Evolutionary conservation across 2,329 filamentous ascomycete genomes (phyloP).

Genomic region (Acrocalymma vagum): DNA sequence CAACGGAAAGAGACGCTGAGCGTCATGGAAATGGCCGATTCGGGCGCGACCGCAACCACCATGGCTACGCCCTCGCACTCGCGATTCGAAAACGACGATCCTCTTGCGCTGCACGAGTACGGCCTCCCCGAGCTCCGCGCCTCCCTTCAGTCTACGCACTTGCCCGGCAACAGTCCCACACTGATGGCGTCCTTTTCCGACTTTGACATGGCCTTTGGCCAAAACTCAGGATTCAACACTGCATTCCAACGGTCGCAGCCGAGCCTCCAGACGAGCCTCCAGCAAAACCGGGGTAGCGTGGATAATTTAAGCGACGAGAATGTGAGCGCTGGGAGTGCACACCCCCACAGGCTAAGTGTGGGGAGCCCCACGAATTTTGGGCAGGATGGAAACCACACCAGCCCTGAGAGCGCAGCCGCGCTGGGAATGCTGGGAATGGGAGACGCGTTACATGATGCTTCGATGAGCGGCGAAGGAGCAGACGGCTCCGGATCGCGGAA

Average conservation of each 20-base stretch:
- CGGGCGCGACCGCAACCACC: constrained; percentile 34
- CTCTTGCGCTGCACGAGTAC: constrained; percentile 45
- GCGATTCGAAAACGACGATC: constrained; percentile 42
- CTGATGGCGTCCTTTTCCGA: constrained; percentile 42
- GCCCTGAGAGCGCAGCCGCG: constrained; percentile 43
- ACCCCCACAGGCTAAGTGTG: constrained; percentile 40
- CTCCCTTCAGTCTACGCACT: constrained; percentile 28
- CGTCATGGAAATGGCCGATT: constrained; percentile 36
- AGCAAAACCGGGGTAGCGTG: constrained; percentile 40
- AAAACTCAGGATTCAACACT: constrained; percentile 28
- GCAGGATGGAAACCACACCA: constrained; percentile 43
- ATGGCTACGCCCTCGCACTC: constrained; percentile 38
- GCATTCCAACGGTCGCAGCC: constrained; percentile 30
- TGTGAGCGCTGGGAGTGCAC: constrained; percentile 35
- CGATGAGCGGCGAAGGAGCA: constrained; percentile 30
- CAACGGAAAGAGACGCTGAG: constrained; percentile 29
- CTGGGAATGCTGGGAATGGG: constrained; percentile 40
- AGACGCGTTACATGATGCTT: constrained; percentile 35
- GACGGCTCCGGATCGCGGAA: constrained; percentile 32
- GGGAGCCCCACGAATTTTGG: constrained; percentile 36
- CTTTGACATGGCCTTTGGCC: constrained; percentile 39
- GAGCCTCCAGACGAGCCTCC: constrained; percentile 31
- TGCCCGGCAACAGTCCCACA: constrained; percentile 32
- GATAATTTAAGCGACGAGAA: constrained; percentile 42
- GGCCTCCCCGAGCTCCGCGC: constrained; percentile 40